Evolutionary conservation across 1,284 basidiomycete genomes (phyloP).

Genomic region (Malassezia psittaci): DNA sequence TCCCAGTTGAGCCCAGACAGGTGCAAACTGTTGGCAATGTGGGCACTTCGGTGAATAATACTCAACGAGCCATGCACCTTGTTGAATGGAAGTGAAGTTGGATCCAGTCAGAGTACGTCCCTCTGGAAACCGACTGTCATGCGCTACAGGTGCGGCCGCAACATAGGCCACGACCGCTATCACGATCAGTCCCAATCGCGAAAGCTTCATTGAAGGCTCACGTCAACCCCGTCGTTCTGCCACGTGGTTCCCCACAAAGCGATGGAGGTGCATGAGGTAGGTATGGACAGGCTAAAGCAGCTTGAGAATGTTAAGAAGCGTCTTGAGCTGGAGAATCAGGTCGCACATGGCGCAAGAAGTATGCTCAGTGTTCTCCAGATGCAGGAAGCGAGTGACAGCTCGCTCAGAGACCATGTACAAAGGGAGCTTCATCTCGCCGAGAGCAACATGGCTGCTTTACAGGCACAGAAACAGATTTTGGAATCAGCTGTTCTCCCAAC

Average conservation of each 20-base stretch:
- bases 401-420: slow-evolving; percentile 61
- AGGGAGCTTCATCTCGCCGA: slow-evolving; percentile 65
- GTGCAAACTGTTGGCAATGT: slow-evolving; percentile 67
- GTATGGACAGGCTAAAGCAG: background rate
- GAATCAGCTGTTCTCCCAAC: slow-evolving; percentile 2
- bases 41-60: slow-evolving; percentile 59
- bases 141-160: background rate
- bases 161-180: background rate
- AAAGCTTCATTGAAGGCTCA: slow-evolving; percentile 1
- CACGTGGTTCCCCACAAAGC: background rate
- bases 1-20: slow-evolving; percentile 68
- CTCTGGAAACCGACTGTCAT: slow-evolving; percentile 1
- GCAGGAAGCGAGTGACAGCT: slow-evolving; percentile 22
- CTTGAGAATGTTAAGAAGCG: slow-evolving; percentile 1
- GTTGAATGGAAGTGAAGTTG: slow-evolving; percentile 31
- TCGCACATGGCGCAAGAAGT: slow-evolving; percentile 75
- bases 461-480: slow-evolving; percentile 14
- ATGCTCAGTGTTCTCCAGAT: slow-evolving; percentile 60
- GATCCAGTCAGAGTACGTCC: slow-evolving; percentile 24
- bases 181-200: background rate
- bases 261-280: slow-evolving; percentile 5
- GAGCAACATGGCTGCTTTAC: slow-evolving; percentile 61
- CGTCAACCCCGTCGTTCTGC: background rate
- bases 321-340: slow-evolving; percentile 62
- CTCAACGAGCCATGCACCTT: slow-evolving; percentile 43